These are phyloP conservation scores for Fraxinus baroniana DNA, from an alignment of 305 asterid species.

Conservation along the genomic window DNA sequence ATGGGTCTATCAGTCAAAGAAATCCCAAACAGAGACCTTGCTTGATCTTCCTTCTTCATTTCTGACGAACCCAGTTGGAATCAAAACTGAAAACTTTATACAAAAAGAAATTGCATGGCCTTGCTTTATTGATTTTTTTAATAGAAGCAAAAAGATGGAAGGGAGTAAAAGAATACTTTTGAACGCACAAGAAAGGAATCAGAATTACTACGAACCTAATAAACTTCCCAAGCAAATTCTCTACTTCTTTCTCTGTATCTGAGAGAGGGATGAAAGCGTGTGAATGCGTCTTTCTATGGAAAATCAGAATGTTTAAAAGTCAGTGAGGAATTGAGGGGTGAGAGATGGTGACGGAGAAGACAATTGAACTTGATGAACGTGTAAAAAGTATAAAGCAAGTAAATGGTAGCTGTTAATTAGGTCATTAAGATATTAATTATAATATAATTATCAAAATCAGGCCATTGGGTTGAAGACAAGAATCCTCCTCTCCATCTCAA, in stretches of 20 bases:
- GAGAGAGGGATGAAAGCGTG: background rate
- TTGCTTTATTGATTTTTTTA: slow-evolving; percentile 7
- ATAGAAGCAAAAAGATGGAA: background rate
- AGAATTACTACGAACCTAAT: background rate
- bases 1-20: slow-evolving; percentile 64
- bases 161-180: slow-evolving; percentile 14
- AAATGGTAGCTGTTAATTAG: background rate
- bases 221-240: slow-evolving; percentile 4
- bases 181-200: slow-evolving; percentile 41
- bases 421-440: background rate
- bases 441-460: too few relatives aligned
- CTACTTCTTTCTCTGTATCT: background rate
- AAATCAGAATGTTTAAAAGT: background rate
- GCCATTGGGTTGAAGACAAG: too few relatives aligned
- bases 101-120: slow-evolving; percentile 22
- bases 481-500: too few relatives aligned
- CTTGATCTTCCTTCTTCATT: slow-evolving; percentile 79
- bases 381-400: background rate
- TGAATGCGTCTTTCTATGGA: background rate
- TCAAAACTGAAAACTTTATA: background rate
- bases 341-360: slow-evolving; percentile 14
- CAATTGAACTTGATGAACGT: background rate
- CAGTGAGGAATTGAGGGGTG: background rate
- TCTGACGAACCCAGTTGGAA: slow-evolving; percentile 12
- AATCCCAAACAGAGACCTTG: slow-evolving; percentile 72